Conservation (phyloP, 108 stramenopile genomes). For the Fragilaria crotonensis region DNA sequence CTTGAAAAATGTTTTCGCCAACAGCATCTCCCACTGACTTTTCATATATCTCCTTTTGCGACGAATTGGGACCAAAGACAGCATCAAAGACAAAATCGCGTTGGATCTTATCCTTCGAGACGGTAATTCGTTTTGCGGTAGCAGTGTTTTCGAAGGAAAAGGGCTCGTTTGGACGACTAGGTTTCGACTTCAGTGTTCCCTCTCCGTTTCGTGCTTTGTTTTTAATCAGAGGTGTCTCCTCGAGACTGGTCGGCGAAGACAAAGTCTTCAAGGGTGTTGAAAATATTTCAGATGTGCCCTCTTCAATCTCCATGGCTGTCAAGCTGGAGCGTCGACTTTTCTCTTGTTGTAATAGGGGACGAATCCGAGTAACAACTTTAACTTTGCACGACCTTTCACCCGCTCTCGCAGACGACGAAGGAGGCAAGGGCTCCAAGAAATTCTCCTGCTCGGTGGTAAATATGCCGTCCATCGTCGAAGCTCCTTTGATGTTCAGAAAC, state of each 20-base stretch:
- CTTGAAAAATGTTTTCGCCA: slow-evolving; percentile 16
- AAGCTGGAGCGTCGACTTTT: neutral
- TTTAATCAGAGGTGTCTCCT: neutral
- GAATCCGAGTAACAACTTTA: slow-evolving; percentile 11
- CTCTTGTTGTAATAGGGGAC: neutral
- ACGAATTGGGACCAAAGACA: slow-evolving; percentile 16
- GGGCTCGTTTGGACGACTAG: neutral
- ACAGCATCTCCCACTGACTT: slow-evolving; percentile 6
- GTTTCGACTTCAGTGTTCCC: neutral
- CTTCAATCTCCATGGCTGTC: neutral
- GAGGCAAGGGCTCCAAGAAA: neutral
- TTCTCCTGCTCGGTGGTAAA: neutral
- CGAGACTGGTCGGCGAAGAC: neutral
- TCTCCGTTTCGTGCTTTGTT: neutral
- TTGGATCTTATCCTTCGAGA: neutral
- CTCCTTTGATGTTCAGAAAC: neutral
- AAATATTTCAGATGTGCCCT: neutral
- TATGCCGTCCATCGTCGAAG: neutral
- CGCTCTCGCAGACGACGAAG: too few relatives aligned
- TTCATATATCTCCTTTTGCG: slow-evolving; percentile 22
- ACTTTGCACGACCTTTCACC: too few relatives aligned
- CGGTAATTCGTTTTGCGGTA: neutral
- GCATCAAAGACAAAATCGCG: slow-evolving; percentile 22
- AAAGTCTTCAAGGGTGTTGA: neutral
- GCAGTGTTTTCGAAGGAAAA: neutral